These are phyloP conservation scores for Malus hybrid DNA, from an alignment of 331 rosid genomes.

Conservation along the genomic window DNA sequence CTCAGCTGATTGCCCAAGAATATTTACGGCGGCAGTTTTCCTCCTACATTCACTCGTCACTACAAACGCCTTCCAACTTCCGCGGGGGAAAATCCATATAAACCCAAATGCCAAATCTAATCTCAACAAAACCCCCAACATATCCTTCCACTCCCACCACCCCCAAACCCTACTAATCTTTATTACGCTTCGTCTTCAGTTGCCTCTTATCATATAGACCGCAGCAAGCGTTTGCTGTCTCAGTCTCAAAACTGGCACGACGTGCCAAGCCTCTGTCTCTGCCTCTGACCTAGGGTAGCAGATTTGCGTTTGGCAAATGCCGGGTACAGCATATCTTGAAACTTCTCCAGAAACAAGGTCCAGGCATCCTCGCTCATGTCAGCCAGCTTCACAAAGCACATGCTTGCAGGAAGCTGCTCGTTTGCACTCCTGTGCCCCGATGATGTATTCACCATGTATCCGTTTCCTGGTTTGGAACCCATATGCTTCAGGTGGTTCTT, in stretches of 20 bases:
- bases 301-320: conserved; percentile 72
- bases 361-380: conserved; percentile 81
- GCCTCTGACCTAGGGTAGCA: conserved; percentile 65
- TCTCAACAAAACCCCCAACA: conserved; percentile 11
- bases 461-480: conserved; percentile 47
- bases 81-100: conserved; percentile 20
- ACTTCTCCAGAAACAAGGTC: conserved; percentile 65
- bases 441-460: conserved; percentile 47
- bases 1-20: conserved; percentile 38
- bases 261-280: conserved; percentile 94
- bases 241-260: conserved; percentile 97
- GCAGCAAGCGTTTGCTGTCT: conserved; percentile 26
- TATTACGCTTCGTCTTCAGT: conserved; percentile 33
- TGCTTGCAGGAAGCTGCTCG: conserved; percentile 92
- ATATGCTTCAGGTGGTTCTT: conserved; percentile 35
- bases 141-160: conserved; percentile 33
- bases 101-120: conserved; percentile 26
- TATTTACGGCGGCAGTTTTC: conserved; percentile 48
- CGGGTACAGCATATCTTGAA: conserved; percentile 64
- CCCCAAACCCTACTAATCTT: conserved; percentile 42
- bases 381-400: conserved; percentile 71
- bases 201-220: conserved; percentile 13
- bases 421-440: conserved; percentile 84
- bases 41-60: conserved; percentile 33
- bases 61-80: not conserved